These are phyloP conservation scores for Suillus decipiens DNA, from an alignment of 768 basidiomycete genomes.

Conservation along the genomic window DNA sequence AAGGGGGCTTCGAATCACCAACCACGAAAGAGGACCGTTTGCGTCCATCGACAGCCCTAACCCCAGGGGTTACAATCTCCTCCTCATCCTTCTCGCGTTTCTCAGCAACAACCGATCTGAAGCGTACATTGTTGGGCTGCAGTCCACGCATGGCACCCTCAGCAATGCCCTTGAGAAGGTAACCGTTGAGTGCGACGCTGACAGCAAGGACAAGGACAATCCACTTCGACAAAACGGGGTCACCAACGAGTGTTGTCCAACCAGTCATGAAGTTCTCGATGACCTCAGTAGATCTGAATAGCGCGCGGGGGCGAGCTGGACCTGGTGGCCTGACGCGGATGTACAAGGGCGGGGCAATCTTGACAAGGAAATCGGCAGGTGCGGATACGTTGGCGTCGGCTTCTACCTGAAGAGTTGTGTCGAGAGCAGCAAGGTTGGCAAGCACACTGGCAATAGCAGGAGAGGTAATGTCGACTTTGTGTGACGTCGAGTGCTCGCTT, in stretches of 20 bases:
- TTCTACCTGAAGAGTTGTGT: constrained; percentile 14
- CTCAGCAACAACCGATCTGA: constrained; percentile 25
- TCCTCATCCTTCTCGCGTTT: constrained; percentile 26
- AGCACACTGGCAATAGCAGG: constrained; percentile 61
- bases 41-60: constrained; percentile 16
- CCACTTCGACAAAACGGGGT: constrained; percentile 93
- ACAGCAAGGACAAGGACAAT: constrained; percentile 87
- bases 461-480: constrained; percentile 71
- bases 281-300: constrained; percentile 47
- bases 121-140: constrained; percentile 33
- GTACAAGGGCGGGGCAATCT: constrained; percentile 61
- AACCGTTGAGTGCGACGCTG: constrained; percentile 89
- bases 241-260: constrained; percentile 91
- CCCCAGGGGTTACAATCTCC: constrained; percentile 20
- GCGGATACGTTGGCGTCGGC: constrained; percentile 13
- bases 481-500: constrained; percentile 25
- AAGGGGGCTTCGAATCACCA: constrained; percentile 19
- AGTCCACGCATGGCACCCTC: constrained; percentile 45
- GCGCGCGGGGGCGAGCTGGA: constrained; percentile 32
- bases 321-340: constrained; percentile 46
- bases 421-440: constrained; percentile 50
- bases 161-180: constrained; percentile 84
- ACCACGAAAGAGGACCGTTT: constrained; percentile 27
- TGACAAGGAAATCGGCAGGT: constrained; percentile 53
- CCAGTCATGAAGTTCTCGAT: constrained; percentile 86